Conservation (phyloP, 768 basidiomycete species). For the Suillus bovinus region DNA sequence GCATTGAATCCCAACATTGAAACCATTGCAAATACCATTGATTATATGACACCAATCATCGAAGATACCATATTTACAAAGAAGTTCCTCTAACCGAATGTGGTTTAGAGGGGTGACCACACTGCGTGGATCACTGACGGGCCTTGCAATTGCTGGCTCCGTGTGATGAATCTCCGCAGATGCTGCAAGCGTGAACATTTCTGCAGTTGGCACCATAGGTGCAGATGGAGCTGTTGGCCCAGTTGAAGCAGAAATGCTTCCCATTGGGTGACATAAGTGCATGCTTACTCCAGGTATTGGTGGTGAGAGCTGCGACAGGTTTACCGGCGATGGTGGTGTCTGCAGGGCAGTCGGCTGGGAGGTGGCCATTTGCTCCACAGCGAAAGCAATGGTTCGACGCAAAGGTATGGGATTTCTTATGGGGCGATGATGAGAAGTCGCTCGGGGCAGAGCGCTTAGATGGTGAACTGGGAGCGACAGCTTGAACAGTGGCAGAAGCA, state of each 20-base stretch:
- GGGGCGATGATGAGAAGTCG: background rate
- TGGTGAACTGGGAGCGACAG: no score
- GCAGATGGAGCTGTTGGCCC: constrained; percentile 23
- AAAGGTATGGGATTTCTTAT: background rate
- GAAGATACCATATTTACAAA: no score
- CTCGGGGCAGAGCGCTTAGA: background rate
- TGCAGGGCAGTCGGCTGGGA: background rate
- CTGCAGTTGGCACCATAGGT: constrained; percentile 19
- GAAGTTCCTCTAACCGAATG: no score
- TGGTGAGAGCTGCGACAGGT: background rate
- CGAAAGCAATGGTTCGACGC: no score
- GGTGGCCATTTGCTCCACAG: background rate
- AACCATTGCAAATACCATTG: no score
- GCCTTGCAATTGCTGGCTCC: constrained; percentile 31
- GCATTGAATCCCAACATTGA: no score
- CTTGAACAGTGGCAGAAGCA: no score
- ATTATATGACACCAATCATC: no score
- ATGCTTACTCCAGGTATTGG: constrained; percentile 12
- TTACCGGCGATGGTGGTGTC: background rate
- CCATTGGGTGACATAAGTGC: constrained; percentile 23
- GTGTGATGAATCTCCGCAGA: constrained; percentile 29
- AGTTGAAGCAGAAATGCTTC: background rate
- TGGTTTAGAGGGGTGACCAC: constrained; percentile 14
- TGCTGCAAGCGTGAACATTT: constrained; percentile 31
- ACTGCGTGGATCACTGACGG: constrained; percentile 28